Conservation (phyloP, 2,329 filamentous ascomycete genomes). For the Trichoderma cornu-damae region DNA sequence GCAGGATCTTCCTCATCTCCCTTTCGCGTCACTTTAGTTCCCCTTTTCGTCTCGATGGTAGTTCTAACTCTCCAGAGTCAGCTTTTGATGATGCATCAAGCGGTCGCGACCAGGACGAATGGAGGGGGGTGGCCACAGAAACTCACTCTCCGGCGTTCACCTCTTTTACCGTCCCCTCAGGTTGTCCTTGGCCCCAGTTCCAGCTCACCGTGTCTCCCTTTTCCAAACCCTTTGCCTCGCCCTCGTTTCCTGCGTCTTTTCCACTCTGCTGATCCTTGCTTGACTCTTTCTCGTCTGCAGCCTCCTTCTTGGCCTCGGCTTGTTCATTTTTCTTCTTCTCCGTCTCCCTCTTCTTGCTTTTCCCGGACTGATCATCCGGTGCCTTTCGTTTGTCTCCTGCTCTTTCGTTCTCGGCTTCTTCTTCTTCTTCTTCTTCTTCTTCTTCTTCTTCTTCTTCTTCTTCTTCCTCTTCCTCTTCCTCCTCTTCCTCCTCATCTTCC, state of each 20-base stretch:
- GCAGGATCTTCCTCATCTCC: slow-evolving; percentile 40
- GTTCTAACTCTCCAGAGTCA: slow-evolving; percentile 26
- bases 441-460: no score
- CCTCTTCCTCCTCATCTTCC: slow-evolving; percentile 3
- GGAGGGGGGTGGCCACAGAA: not conserved
- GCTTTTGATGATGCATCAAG: not conserved
- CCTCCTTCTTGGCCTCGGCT: slow-evolving; percentile 20
- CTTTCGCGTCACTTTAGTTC: slow-evolving; percentile 38
- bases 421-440: no score
- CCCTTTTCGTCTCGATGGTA: slow-evolving; percentile 38
- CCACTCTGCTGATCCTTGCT: not conserved
- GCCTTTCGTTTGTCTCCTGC: slow-evolving; percentile 29
- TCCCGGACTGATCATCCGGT: slow-evolving; percentile 22
- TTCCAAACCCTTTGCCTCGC: slow-evolving; percentile 30
- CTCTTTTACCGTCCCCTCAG: slow-evolving; percentile 41
- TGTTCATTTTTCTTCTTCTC: slow-evolving; percentile 5
- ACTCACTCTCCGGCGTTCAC: slow-evolving; percentile 40
- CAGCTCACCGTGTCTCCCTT: slow-evolving; percentile 43
- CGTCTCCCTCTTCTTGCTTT: slow-evolving; percentile 33
- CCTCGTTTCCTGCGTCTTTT: not conserved
- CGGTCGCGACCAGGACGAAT: no score
- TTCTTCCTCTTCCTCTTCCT: slow-evolving; percentile 18
- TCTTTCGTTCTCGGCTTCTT: no score
- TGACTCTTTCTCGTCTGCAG: not conserved
- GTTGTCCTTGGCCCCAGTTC: slow-evolving; percentile 43